Conservation (phyloP, 345 rosid species). For the Theobroma cacao region DNA sequence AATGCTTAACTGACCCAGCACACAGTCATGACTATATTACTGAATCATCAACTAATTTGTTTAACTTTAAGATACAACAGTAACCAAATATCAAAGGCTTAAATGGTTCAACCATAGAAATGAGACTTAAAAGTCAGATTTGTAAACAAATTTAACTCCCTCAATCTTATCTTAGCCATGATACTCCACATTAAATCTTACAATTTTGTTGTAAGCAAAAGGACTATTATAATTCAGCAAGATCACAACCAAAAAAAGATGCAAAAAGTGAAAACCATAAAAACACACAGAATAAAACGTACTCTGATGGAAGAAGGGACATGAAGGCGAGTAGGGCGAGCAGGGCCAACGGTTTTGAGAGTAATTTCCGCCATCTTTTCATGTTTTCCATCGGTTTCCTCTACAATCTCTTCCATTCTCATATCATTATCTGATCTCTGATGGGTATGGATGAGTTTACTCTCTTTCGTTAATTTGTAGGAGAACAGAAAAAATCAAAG, state of each 20-base stretch:
- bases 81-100: neutral
- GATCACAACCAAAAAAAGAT: neutral
- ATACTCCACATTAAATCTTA: neutral
- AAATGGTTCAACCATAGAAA: neutral
- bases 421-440: conserved; percentile 2
- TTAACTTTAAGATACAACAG: neutral
- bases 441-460: neutral
- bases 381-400: conserved; percentile 24
- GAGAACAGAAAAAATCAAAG: neutral
- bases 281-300: neutral
- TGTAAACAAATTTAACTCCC: neutral
- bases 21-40: neutral
- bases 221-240: neutral
- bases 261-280: conserved; percentile 2
- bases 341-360: conserved; percentile 73
- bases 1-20: neutral
- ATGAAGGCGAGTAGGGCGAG: conserved; percentile 60
- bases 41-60: neutral
- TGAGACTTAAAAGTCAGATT: neutral
- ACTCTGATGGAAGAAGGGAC: conserved; percentile 62
- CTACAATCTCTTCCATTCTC: conserved; percentile 32
- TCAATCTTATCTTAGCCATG: neutral
- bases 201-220: neutral
- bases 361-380: conserved; percentile 46
- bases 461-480: neutral